Conservation (phyloP, 2,329 filamentous ascomycete species). For the Septoria linicola region DNA sequence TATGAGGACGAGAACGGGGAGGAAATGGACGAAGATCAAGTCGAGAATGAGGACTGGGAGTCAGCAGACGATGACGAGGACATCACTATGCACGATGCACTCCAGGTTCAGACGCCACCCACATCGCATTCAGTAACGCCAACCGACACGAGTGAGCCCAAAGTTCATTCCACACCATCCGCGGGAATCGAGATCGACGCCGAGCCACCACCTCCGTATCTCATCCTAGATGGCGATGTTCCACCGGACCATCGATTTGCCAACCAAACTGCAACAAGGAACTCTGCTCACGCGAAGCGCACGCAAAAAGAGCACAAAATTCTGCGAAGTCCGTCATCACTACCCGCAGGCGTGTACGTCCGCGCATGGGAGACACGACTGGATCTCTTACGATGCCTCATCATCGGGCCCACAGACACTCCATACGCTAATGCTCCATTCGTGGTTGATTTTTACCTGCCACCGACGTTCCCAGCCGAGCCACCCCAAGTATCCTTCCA, state of each 20-base stretch:
- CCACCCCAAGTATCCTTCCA: conserved; percentile 60
- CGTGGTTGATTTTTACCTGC: conserved; percentile 58
- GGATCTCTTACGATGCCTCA: conserved; percentile 58
- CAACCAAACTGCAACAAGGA: conserved; percentile 23
- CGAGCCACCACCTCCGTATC: conserved; percentile 27
- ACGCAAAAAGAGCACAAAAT: conserved; percentile 60
- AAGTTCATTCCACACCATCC: background rate
- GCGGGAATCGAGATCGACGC: background rate
- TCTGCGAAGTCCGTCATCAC: conserved; percentile 46
- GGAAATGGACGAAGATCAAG: conserved; percentile 44
- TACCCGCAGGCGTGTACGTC: conserved; percentile 58
- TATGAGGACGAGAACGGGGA: conserved; percentile 48
- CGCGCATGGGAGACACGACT: conserved; percentile 60
- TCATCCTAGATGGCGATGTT: conserved; percentile 44
- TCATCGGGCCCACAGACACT: conserved; percentile 59
- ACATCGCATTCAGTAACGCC: conserved; percentile 28
- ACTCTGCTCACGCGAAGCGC: conserved; percentile 47
- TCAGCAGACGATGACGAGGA: conserved; percentile 34
- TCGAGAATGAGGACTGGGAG: conserved; percentile 46
- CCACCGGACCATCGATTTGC: conserved; percentile 48
- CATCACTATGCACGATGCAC: conserved; percentile 27
- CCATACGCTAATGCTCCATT: conserved; percentile 63
- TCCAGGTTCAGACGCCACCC: conserved; percentile 24
- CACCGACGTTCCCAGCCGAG: conserved; percentile 49
- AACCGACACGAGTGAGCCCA: conserved; percentile 5